Evolutionary conservation across 1,284 basidiomycete genomes (phyloP), one percentile per base, ranked within the genome.

Genomic region (Marasmius fiardii): DNA sequence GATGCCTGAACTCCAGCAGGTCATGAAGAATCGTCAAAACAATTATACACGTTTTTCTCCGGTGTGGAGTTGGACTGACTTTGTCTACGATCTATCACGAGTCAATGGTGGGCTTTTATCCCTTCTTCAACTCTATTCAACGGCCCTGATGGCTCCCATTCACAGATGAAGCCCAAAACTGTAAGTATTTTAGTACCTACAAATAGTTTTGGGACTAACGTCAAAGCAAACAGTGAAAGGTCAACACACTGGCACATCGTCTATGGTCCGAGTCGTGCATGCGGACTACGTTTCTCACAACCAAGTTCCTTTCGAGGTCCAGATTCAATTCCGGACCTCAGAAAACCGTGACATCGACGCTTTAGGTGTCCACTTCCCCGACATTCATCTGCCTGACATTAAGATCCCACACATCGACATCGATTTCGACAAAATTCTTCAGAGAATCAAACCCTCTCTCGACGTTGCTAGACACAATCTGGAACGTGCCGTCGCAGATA

Each of bases 1-100:
- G 44, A 20, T 23, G 33, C 43, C 44, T 28, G 55, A 53, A 4
- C 35, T 56, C 11, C 41, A 53, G 24, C 12, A 24, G 10, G 55
- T 23, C 11, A 56, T 56, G 55, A 21, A 5, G 1, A 16, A 45
- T n/a, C 41, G 55, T 20, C 23, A 7, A 10, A 23, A n/a, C 3
- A 31, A 56, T 34, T 56, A 52, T 44, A 35, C 26, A 18, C 34
- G 28, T 4, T 18, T n/a, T 21, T 23, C 34, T 39, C 6, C 18
- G 14, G 24, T 12, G 4, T 31, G 48, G 26, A 26, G 34, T 18
- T 34, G 24, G 44, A 48, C 8, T 26, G 44, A 28, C 2, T 54
- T 24, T 48, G 44, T 37, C 31, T 34, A 28, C 26, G 45, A 37
- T 23, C 33, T 49, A 23, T 31, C 5, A 2, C 24, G 14, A 18